These are phyloP conservation scores for Volvox reticuliferus DNA, from an alignment of 139 green algal species.

Conservation along the genomic window DNA sequence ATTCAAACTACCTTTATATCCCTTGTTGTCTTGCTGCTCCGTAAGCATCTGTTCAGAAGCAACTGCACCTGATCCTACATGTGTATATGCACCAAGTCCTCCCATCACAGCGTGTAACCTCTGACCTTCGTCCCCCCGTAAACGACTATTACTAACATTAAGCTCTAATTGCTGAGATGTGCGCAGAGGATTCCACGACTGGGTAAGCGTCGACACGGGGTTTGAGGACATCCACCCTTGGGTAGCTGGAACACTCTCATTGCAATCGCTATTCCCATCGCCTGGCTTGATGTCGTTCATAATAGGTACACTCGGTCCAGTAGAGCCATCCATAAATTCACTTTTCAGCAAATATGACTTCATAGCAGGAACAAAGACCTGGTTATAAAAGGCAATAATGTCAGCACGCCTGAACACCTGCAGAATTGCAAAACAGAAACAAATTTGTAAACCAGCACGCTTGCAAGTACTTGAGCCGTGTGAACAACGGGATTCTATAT, in stretches of 20 bases:
- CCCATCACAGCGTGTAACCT: too few species aligned
- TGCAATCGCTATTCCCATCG: neutral
- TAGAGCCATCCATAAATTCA: neutral
- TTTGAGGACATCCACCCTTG: neutral
- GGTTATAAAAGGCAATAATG: constrained; percentile 96
- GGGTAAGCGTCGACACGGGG: neutral
- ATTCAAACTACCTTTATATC: neutral
- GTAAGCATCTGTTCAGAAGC: neutral
- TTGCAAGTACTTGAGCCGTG: too few species aligned
- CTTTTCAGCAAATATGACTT: constrained; percentile 62
- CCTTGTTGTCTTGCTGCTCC: neutral
- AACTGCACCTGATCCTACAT: too few species aligned
- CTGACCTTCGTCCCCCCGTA: too few species aligned
- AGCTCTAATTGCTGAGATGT: too few species aligned
- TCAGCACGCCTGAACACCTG: constrained; percentile 66
- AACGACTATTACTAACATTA: too few species aligned
- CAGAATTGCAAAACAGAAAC: neutral
- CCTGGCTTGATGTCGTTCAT: neutral
- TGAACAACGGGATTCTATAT: too few species aligned
- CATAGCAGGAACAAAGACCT: constrained; percentile 78
- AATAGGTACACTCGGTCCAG: too few species aligned
- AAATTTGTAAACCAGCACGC: neutral
- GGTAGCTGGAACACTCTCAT: neutral
- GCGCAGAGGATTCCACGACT: too few species aligned
- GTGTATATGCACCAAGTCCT: too few species aligned